Evolutionary conservation across 2,329 filamentous ascomycete genomes (phyloP).

Genomic region (Nemania sp.): DNA sequence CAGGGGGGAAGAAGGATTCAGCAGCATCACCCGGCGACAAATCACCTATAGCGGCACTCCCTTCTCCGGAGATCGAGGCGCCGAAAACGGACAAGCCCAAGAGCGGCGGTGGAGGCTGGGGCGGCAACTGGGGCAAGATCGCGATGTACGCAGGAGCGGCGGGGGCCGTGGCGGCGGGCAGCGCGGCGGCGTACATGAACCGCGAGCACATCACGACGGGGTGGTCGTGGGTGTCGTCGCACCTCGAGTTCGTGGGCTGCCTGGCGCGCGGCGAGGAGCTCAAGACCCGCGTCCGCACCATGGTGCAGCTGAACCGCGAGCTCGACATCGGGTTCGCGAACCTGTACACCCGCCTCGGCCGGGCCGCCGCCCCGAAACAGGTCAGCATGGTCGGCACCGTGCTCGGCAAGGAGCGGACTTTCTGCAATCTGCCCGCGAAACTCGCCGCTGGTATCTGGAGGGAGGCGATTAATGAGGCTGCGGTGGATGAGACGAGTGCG

Average conservation of each 20-base stretch:
- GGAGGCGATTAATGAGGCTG: constrained; percentile 76
- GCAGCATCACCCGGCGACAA: constrained; percentile 31
- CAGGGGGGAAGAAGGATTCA: constrained; percentile 44
- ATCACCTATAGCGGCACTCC: constrained; percentile 44
- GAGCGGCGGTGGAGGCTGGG: constrained; percentile 53
- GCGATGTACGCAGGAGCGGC: constrained; percentile 86
- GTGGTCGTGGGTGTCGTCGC: constrained; percentile 81
- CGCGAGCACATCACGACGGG: constrained; percentile 78
- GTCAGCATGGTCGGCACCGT: constrained; percentile 59
- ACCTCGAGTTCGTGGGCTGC: constrained; percentile 92
- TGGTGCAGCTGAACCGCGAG: constrained; percentile 67
- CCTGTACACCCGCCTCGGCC: constrained; percentile 82
- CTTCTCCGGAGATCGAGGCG: constrained; percentile 41
- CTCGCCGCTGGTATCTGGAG: constrained; percentile 61
- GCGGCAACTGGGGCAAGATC: constrained; percentile 82
- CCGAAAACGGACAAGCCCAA: constrained; percentile 14
- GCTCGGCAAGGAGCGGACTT: constrained; percentile 75
- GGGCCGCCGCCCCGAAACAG: constrained; percentile 61
- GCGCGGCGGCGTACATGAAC: constrained; percentile 83
- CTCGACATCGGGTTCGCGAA: constrained; percentile 79
- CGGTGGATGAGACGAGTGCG: constrained; percentile 75
- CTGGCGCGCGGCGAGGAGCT: constrained; percentile 83
- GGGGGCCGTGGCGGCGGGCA: constrained; percentile 77
- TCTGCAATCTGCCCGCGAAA: constrained; percentile 77
- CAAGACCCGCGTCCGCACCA: constrained; percentile 68